Conservation (phyloP, 257 asterid species). For the Scutellaria galericulata region DNA sequence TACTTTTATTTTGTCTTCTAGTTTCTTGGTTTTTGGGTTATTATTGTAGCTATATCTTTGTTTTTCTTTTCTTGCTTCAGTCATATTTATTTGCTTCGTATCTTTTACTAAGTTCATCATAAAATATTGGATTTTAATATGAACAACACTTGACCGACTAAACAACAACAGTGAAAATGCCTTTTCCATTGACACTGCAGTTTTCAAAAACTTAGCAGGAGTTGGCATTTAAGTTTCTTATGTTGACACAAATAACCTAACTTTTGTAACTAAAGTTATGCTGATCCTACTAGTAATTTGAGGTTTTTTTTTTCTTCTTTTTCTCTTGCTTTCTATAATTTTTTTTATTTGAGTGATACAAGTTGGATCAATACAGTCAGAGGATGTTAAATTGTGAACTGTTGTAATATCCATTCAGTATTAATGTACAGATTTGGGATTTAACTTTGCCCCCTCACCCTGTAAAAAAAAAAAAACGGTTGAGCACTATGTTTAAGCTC, state of each 20-base stretch:
- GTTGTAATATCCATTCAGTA: not conserved
- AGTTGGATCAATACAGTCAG: not conserved
- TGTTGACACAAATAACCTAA: conserved; percentile 11
- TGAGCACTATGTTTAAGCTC: conserved; percentile 13
- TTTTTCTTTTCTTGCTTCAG: too few species aligned
- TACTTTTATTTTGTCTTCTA: not conserved
- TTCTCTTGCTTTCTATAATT: too few species aligned
- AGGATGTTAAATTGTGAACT: not conserved
- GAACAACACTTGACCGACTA: not conserved
- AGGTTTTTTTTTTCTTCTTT: not conserved
- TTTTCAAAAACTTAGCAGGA: not conserved
- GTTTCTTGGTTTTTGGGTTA: not conserved
- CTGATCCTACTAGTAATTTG: conserved; percentile 6
- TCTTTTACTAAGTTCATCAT: not conserved
- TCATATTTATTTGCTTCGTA: too few species aligned
- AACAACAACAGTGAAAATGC: not conserved
- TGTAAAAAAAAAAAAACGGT: not conserved
- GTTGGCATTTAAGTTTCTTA: not conserved
- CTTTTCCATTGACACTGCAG: not conserved
- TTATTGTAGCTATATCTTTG: too few species aligned
- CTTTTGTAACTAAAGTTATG: not conserved
- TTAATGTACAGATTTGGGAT: not conserved
- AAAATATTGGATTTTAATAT: not conserved
- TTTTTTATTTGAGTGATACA: not conserved
- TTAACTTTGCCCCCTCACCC: not conserved